Percentiles rank a stretch among this genome's conserved stretches.
Conservation (phyloP, 257 asterid genomes). For the Cinchona pubescens region DNA sequence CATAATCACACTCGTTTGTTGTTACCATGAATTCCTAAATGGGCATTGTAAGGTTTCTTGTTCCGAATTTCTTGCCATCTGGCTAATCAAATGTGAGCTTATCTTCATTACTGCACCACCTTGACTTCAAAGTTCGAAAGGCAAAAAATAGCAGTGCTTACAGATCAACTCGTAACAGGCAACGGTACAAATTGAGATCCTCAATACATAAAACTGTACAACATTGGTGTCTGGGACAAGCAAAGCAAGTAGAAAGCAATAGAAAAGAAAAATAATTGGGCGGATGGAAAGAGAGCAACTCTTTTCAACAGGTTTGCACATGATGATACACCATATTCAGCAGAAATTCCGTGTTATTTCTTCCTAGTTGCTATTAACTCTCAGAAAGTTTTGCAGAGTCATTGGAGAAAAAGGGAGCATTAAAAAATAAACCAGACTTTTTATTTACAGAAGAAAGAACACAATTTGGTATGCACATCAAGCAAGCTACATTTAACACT, state of each 20-base stretch:
- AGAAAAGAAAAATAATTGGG: background rate
- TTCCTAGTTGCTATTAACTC: slow-evolving; percentile 1
- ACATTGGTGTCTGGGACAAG: background rate
- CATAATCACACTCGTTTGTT: too few relatives aligned
- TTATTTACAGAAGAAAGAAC: slow-evolving; percentile 35
- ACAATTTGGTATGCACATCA: slow-evolving; percentile 28
- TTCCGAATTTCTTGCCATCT: too few relatives aligned
- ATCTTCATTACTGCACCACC: background rate
- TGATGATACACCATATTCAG: background rate
- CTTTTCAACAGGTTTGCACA: background rate
- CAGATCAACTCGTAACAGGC: background rate
- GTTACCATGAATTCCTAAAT: too few relatives aligned
- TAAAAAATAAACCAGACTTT: slow-evolving; percentile 18
- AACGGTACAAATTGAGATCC: background rate
- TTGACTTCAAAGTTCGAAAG: too few relatives aligned
- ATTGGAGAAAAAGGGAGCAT: slow-evolving; percentile 4
- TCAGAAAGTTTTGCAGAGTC: slow-evolving; percentile 17
- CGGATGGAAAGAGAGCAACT: background rate
- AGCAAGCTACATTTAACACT: background rate
- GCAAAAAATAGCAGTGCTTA: background rate
- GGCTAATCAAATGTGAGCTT: background rate
- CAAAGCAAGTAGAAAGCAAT: background rate
- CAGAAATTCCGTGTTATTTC: background rate
- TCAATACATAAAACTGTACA: background rate
- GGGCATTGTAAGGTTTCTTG: too few relatives aligned